These are phyloP conservation scores for Aspergillus sp. DNA, from an alignment of 2,329 filamentous ascomycete species.

Conservation along the genomic window DNA sequence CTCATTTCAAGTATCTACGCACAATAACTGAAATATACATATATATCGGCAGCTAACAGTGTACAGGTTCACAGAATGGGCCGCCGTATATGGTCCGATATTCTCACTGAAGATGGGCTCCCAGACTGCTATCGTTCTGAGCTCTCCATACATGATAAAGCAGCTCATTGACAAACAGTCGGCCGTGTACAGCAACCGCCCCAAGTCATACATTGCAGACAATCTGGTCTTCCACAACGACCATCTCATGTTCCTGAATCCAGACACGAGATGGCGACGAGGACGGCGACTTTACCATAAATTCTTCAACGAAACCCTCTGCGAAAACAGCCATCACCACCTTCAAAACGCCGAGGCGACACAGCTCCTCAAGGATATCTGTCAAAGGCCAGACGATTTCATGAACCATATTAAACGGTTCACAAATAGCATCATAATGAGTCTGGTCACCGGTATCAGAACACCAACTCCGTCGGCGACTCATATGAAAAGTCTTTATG, in stretches of 20 bases:
- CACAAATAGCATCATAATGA: constrained; percentile 52
- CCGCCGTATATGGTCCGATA: constrained; percentile 44
- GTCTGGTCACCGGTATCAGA: constrained; percentile 19
- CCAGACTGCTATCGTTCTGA: constrained; percentile 44
- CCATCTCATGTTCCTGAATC: constrained; percentile 50
- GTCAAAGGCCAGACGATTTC: constrained; percentile 41
- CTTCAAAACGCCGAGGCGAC: constrained; percentile 50
- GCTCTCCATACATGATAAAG: constrained; percentile 40
- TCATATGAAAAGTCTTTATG: not conserved
- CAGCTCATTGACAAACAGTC: constrained; percentile 49
- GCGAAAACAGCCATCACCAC: constrained; percentile 44
- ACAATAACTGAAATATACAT: too few relatives aligned
- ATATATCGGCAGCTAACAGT: not conserved
- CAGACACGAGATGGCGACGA: constrained; percentile 46
- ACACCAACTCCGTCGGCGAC: not conserved
- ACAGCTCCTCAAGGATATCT: constrained; percentile 50
- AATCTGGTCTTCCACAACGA: constrained; percentile 47
- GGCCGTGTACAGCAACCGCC: constrained; percentile 45
- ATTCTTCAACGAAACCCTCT: constrained; percentile 46
- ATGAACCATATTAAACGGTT: constrained; percentile 51
- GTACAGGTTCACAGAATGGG: constrained; percentile 46
- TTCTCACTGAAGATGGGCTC: constrained; percentile 46
- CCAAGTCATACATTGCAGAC: constrained; percentile 43
- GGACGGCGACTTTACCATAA: constrained; percentile 50
- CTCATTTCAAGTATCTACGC: constrained; percentile 25